Evolutionary conservation across 73 alveolate genomes (phyloP).

Genomic region (Stentor roeselii): DNA sequence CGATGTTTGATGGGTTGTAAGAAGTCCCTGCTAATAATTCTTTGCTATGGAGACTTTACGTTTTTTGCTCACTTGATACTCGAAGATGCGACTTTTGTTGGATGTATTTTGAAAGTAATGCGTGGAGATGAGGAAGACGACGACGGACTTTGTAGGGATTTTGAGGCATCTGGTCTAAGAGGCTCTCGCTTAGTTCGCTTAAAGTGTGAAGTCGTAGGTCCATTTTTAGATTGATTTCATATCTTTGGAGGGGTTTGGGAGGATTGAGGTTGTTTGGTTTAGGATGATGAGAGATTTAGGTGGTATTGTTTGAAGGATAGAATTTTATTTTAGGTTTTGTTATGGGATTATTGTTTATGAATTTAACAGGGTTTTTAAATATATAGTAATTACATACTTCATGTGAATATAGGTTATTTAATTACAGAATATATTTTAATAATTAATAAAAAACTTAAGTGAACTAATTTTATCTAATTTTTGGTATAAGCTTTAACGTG

Average conservation of each 20-base stretch:
- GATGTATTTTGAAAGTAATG: conserved; percentile 8
- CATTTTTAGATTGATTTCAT: no score
- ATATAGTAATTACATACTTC: no score
- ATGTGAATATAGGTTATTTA: no score
- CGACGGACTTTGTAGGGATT: background rate
- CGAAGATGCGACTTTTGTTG: conserved; percentile 6
- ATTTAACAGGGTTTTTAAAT: no score
- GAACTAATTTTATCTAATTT: background rate
- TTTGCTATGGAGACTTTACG: background rate
- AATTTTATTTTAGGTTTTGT: no score
- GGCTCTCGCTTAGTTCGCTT: conserved; percentile 9
- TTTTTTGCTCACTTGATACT: background rate
- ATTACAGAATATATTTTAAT: no score
- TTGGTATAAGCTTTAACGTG: background rate
- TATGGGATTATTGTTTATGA: no score
- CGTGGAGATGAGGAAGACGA: conserved; percentile 16
- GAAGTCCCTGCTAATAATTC: conserved; percentile 9
- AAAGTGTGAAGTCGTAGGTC: background rate
- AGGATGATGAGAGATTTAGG: no score
- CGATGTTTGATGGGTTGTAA: conserved; percentile 9
- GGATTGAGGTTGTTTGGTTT: no score
- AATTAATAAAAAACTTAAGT: no score
- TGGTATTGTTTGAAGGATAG: no score
- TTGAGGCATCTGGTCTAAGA: conserved; percentile 13
- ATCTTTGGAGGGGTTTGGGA: no score